Evolutionary conservation across 2,329 filamentous ascomycete species (phyloP).

Genomic region (Penicillium sp.): DNA sequence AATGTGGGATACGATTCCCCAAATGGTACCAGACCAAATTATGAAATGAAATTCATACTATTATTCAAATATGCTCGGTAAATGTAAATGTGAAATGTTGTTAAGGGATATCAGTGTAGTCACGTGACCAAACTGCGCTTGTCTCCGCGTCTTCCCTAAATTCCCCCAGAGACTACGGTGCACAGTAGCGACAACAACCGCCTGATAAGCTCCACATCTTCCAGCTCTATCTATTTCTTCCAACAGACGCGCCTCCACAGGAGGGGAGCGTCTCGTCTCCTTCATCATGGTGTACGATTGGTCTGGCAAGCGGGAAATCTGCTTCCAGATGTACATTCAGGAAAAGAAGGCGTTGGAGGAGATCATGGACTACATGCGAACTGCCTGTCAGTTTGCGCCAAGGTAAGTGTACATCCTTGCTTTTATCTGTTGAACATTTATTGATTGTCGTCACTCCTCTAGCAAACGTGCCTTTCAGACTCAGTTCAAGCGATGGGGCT

Average conservation of each 20-base stretch:
- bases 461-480: conserved; percentile 72
- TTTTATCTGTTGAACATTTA: neutral
- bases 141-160: conserved; percentile 8
- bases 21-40: neutral
- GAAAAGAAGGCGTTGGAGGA: conserved; percentile 71
- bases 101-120: neutral
- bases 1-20: conserved; percentile 5
- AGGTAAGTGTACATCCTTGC: conserved; percentile 52
- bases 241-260: conserved; percentile 26
- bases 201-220: conserved; percentile 25
- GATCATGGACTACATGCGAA: conserved; percentile 69
- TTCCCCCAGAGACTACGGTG: conserved; percentile 30
- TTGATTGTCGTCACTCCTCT: neutral
- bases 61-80: neutral
- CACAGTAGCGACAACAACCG: conserved; percentile 36
- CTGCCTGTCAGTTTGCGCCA: conserved; percentile 64
- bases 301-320: conserved; percentile 64
- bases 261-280: conserved; percentile 25
- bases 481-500: conserved; percentile 75
- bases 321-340: conserved; percentile 71
- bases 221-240: conserved; percentile 12
- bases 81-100: neutral
- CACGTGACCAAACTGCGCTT: conserved; percentile 26
- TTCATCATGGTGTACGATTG: conserved; percentile 58
- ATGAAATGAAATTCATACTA: conserved; percentile 4